A percentile compares a stretch with the other conserved stretches of the same genome.
phyloP scores from a whole-genome alignment of 805 yeast species.

The Diddensiella santjacobensis region DNA sequence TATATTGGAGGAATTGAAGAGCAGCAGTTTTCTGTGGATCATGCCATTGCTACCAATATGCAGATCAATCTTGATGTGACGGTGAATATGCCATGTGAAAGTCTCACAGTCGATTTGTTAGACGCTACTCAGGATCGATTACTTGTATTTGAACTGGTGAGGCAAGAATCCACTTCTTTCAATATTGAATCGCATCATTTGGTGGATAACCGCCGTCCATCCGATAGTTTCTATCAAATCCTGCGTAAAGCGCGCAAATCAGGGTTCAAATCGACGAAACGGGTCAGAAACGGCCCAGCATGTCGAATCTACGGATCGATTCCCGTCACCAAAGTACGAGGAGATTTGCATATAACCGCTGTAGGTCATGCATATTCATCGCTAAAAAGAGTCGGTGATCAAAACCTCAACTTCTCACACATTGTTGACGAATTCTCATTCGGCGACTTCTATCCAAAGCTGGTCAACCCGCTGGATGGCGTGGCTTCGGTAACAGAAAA shows the following conservation, averaged over 20 bases:
- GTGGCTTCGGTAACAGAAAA: slow-evolving; percentile 56
- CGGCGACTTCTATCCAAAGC: slow-evolving; percentile 83
- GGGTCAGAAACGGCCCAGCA: slow-evolving; percentile 15
- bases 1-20: slow-evolving; percentile 78
- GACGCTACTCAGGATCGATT: slow-evolving; percentile 77
- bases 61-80: slow-evolving; percentile 74
- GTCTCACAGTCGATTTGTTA: slow-evolving; percentile 65
- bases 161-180: slow-evolving; percentile 54
- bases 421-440: slow-evolving; percentile 81
- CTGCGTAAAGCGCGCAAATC: slow-evolving; percentile 20
- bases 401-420: slow-evolving; percentile 71
- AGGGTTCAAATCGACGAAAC: slow-evolving; percentile 9
- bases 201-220: slow-evolving; percentile 1
- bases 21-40: slow-evolving; percentile 74
- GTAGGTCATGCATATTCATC: slow-evolving; percentile 49
- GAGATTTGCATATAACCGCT: slow-evolving; percentile 81
- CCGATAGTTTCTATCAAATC: slow-evolving; percentile 17
- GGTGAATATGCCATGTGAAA: slow-evolving; percentile 80
- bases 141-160: slow-evolving; percentile 71
- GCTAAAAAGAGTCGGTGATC: neutral
- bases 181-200: slow-evolving; percentile 12
- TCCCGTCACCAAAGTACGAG: slow-evolving; percentile 80
- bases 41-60: slow-evolving; percentile 51
- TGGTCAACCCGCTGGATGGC: slow-evolving; percentile 82
- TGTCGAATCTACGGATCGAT: slow-evolving; percentile 29